Evolutionary conservation across 1,284 basidiomycete genomes (phyloP).

Genomic region (Flammula alnicola): DNA sequence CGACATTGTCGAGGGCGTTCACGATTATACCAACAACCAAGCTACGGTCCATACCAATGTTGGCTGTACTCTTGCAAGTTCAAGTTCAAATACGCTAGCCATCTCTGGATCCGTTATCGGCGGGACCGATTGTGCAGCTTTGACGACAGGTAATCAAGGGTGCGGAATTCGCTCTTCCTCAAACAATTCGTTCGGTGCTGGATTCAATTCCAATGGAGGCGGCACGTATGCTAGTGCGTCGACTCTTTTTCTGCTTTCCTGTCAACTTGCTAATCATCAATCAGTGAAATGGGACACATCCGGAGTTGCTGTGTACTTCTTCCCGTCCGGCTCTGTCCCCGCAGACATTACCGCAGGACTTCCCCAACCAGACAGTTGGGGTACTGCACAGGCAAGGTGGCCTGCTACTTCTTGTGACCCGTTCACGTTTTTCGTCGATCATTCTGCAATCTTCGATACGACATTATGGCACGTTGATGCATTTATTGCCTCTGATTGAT

Average conservation of each 20-base stretch:
- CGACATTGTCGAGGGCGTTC: constrained; percentile 84
- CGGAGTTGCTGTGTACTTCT: constrained; percentile 84
- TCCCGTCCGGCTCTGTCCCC: constrained; percentile 74
- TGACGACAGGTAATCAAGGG: constrained; percentile 68
- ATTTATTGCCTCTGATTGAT: constrained; percentile 3
- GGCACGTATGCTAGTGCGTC: constrained; percentile 82
- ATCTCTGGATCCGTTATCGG: constrained; percentile 68
- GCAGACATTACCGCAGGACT: constrained; percentile 69
- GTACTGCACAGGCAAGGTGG: constrained; percentile 75
- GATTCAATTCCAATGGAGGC: constrained; percentile 74
- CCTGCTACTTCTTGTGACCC: constrained; percentile 73
- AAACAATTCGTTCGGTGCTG: constrained; percentile 62
- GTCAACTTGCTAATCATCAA: constrained; percentile 4
- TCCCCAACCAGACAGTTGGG: constrained; percentile 78
- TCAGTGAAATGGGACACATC: constrained; percentile 74
- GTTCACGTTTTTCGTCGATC: constrained; percentile 74
- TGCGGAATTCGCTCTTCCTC: constrained; percentile 65
- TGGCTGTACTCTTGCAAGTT: constrained; percentile 68
- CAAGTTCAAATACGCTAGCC: constrained; percentile 51
- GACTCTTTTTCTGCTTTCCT: constrained; percentile 6
- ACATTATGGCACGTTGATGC: constrained; percentile 67
- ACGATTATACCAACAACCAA: constrained; percentile 80
- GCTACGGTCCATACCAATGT: constrained; percentile 78
- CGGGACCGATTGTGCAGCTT: constrained; percentile 71
- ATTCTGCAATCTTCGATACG: constrained; percentile 82